Evolutionary conservation across 768 basidiomycete species (phyloP).

Genomic region (Tricholoma bakamatsutake): DNA sequence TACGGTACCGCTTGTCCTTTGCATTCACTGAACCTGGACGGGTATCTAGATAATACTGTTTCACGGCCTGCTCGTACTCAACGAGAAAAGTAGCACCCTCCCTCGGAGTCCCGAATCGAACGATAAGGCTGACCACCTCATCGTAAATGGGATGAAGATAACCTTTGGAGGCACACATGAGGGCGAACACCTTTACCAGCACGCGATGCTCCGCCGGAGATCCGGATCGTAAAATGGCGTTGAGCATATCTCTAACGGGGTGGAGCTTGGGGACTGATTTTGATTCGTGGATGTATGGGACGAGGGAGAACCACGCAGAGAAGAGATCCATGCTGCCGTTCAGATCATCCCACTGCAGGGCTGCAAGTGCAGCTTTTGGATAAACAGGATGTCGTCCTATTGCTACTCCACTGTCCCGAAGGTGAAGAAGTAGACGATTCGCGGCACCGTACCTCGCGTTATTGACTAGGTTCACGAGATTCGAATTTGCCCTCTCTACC

Average conservation of each 20-base stretch:
- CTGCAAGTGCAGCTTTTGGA: constrained; percentile 13
- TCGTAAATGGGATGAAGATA: constrained; percentile 13
- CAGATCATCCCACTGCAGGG: constrained; percentile 10
- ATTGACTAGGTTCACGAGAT: constrained; percentile 9
- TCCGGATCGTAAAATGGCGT: constrained; percentile 12
- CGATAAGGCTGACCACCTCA: constrained; percentile 11
- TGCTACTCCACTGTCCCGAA: constrained; percentile 5
- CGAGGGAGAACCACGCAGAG: constrained; percentile 14
- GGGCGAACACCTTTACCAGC: constrained; percentile 13
- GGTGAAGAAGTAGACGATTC: constrained; percentile 12
- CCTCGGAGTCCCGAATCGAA: constrained; percentile 6
- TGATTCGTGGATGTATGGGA: constrained; percentile 9
- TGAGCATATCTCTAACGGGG: constrained; percentile 7
- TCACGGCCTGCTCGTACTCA: constrained; percentile 8
- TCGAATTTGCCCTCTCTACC: constrained; percentile 1
- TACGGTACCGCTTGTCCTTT: constrained; percentile 3
- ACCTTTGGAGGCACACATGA: constrained; percentile 17
- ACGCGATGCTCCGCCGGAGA: constrained; percentile 9
- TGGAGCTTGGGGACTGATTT: not conserved
- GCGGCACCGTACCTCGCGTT: constrained; percentile 14
- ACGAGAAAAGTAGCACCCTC: constrained; percentile 7
- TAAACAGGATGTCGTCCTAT: constrained; percentile 13
- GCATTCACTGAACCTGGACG: not conserved
- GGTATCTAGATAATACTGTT: not conserved
- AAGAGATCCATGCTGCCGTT: constrained; percentile 4